Evolutionary conservation across 1,284 basidiomycete genomes (phyloP), one percentile per base, ranked within the genome.

Genomic region (Cutaneotrichosporon cutaneum): DNA sequence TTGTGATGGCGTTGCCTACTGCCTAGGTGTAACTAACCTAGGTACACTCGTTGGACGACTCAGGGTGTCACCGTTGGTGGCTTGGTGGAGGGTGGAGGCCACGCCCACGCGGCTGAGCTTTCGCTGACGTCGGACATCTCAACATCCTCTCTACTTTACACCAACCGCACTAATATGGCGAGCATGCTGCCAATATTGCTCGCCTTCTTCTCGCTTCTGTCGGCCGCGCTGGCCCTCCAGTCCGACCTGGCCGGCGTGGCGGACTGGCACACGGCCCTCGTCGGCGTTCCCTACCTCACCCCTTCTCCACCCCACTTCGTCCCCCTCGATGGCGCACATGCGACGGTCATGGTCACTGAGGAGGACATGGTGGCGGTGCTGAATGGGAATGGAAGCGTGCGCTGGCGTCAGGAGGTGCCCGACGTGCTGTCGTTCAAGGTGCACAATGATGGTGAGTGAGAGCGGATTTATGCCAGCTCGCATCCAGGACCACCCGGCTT

Each of bases 351-450:
- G 4, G 86, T 87, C 1, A 94, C 92, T 0, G 81, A 82, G 50
- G 88, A 84, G 70, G 94, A 93, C 78, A 86, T 92, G 0, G 77
- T 96, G 16, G 90, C 88, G 4, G 90, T 87, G 0, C 67, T 96
- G 61, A 85, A 90, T 71, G 81, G 83, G 16, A 84, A 88, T 70
- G 92, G 93, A 85, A 91, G 92, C 73, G n/a, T 53, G 24, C 51
- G 42, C 22, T 97, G 94, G 94, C 84, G 94, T 74, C 85, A 89
- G 74, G 74, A 87, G 56, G 87, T 88, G 66, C 87, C 88, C 35
- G 73, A 95, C 21, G 84, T 94, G 58, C 76, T 87, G n/a, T 84
- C 83, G n/a, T 90, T 89, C 71, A 84, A 86, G 66, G 82, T 83
- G 39, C 80, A 86, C 59, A 82, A 82, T 7, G 82, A 88, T 67